Evolutionary conservation across 2,329 filamentous ascomycete species (phyloP), one percentile per base, ranked within the genome.

Genomic region (Aspergillus sp.): DNA sequence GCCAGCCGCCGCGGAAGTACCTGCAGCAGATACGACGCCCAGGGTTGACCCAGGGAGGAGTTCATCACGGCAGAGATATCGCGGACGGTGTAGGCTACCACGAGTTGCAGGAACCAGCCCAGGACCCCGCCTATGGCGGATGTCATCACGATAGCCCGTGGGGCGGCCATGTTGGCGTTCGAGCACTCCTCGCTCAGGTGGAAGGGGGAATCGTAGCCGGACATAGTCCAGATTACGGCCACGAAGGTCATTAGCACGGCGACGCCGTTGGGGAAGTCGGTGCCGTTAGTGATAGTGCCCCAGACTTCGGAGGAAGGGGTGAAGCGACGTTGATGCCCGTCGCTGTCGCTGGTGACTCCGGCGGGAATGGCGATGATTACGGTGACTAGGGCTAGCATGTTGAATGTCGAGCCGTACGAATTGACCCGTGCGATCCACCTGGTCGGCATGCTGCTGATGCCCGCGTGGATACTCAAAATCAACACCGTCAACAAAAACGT

Each of bases 181-280:
- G 80, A 82, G 64, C 84, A 88, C 64, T 88, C 84, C 59, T 88
- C 84, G 3, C 80, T 77, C n/a, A 88, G 66, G 65, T 88, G 84
- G 62, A 87, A 87, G 0, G 83, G 79, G 0, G 76, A 76, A 62
- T 86, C 82, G 59, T 85, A 85, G 36, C 82, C 81, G 4, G 73
- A 73, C 75, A 82, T 82, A 4, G 81, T 84, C 81, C 81, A 85
- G 52, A 85, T 83, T 32, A 85, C 82, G 29, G 77, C 76, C 39
- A 85, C 76, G 61, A 88, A 88, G 26, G 76, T 80, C 83, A 87
- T 86, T 28, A 88, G 70, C 0, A 87, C 74, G 0, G 81, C 77
- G 19, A 87, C 70, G 12, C 84, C 84, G 45, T 81, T 74, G 0
- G 83, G 82, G 59, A 79, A 88, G 41, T 81, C 77, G 0, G 83